A percentile compares a stretch with the other conserved stretches of the same genome.
Conservation (phyloP, 352 stramenopile genomes). For the Pythium apleroticum region DNA sequence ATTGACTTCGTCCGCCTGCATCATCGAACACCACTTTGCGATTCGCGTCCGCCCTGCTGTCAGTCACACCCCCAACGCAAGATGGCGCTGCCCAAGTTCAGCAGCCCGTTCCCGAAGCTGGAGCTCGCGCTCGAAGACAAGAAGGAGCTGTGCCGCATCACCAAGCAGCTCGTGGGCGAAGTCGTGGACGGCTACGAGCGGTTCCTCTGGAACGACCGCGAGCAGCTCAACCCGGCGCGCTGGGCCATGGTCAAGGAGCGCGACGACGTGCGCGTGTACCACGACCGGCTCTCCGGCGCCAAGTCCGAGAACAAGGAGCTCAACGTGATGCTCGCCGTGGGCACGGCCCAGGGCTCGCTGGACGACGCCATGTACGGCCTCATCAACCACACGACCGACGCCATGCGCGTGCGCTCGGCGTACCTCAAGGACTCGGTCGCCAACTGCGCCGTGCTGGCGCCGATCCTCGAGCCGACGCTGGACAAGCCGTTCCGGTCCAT, state of each 20-base stretch:
- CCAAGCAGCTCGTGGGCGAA: slow-evolving; percentile 52
- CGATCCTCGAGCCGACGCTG: slow-evolving; percentile 41
- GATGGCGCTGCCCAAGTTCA: slow-evolving; percentile 35
- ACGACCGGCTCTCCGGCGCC: slow-evolving; percentile 34
- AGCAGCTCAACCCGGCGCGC: slow-evolving; percentile 37
- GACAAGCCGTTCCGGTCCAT: slow-evolving; percentile 56
- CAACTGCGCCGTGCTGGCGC: slow-evolving; percentile 54
- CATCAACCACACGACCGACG: slow-evolving; percentile 39
- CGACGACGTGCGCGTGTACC: slow-evolving; percentile 46
- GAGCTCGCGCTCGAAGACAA: slow-evolving; percentile 55
- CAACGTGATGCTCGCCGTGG: slow-evolving; percentile 25
- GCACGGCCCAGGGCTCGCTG: slow-evolving; percentile 48
- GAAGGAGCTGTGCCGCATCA: slow-evolving; percentile 46
- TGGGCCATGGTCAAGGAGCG: slow-evolving; percentile 56
- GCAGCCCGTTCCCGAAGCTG: slow-evolving; percentile 49
- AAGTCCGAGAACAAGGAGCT: slow-evolving; percentile 17
- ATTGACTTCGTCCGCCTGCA: neutral
- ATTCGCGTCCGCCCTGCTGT: neutral
- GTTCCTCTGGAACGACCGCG: slow-evolving; percentile 43
- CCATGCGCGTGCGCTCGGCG: slow-evolving; percentile 54
- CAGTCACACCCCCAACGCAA: neutral
- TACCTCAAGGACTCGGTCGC: slow-evolving; percentile 53
- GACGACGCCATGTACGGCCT: slow-evolving; percentile 65
- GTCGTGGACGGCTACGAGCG: slow-evolving; percentile 49
- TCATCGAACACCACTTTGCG: slow-evolving; percentile 5